phyloP scores from a whole-genome alignment of 2,329 filamentous ascomycete genomes.

The Botrytis squamosa region DNA sequence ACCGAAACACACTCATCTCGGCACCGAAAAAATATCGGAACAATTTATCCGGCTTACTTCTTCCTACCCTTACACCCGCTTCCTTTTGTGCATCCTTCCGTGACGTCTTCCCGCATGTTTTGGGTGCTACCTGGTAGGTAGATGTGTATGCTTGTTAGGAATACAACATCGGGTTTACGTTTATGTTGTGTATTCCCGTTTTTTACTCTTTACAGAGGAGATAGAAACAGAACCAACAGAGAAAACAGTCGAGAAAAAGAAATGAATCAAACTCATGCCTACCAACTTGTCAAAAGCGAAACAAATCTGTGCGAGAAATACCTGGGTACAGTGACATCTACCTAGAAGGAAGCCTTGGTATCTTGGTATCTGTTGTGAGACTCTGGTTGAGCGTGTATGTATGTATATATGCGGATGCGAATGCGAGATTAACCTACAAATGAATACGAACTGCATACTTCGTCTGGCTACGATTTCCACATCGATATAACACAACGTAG shows the following conservation, averaged over 20 bases:
- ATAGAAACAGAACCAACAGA: background rate
- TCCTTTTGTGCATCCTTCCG: background rate
- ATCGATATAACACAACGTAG: background rate
- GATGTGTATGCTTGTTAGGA: background rate
- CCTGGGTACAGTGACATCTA: background rate
- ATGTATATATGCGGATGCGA: background rate
- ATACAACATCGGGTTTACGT: background rate
- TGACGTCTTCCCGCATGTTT: conserved; percentile 12
- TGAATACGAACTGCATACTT: background rate
- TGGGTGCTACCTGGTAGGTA: background rate
- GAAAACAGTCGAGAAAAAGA: background rate
- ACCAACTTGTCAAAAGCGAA: background rate
- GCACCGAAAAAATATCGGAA: background rate
- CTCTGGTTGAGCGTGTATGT: background rate
- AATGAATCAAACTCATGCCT: background rate
- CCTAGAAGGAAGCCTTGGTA: background rate
- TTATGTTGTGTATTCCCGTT: background rate
- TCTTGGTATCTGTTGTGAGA: background rate
- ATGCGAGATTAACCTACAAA: background rate
- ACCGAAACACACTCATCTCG: background rate
- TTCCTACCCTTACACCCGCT: background rate
- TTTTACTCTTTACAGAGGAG: background rate
- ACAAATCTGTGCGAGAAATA: background rate
- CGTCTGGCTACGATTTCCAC: background rate
- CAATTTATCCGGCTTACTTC: background rate